Conservation (phyloP, 768 basidiomycete genomes). For the Rhodotorula kratochvilovae region DNA sequence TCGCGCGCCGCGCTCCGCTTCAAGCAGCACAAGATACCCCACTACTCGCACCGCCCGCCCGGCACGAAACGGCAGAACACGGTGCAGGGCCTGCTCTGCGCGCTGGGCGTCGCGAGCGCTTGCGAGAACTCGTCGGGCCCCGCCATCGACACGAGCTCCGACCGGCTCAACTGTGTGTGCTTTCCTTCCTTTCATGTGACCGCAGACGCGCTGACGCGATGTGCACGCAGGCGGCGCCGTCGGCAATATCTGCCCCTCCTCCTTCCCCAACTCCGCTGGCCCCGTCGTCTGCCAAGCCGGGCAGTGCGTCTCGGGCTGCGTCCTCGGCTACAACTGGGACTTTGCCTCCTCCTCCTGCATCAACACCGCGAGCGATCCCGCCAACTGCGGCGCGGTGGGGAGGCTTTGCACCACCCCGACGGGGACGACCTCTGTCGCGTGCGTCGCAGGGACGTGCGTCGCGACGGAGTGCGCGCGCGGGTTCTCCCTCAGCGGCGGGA, state of each 20-base stretch:
- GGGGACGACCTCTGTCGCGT: background rate
- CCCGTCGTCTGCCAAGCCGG: background rate
- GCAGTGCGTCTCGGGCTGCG: background rate
- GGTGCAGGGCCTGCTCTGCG: background rate
- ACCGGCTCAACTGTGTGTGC: background rate
- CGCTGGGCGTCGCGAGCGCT: background rate
- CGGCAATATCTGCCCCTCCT: background rate
- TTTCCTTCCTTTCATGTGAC: too few species aligned
- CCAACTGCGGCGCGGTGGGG: background rate
- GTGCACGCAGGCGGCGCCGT: background rate
- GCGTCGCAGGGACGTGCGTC: background rate
- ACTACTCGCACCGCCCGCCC: background rate
- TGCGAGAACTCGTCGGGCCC: background rate
- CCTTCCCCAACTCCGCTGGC: background rate
- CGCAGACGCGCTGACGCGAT: background rate
- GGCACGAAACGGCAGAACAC: background rate
- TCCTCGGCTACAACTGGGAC: background rate
- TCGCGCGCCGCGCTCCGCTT: background rate
- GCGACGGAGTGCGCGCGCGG: background rate
- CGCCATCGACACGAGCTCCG: background rate
- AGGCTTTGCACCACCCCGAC: background rate
- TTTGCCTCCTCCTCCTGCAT: constrained; percentile 1
- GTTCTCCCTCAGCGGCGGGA: background rate
- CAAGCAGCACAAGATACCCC: background rate
- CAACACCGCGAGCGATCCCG: constrained; percentile 1